Percentiles rank a stretch among this genome's conserved stretches.
These are phyloP conservation scores for Chrysanthemum makinoi DNA, from an alignment of 129 eudicot species.

Conservation along the genomic window DNA sequence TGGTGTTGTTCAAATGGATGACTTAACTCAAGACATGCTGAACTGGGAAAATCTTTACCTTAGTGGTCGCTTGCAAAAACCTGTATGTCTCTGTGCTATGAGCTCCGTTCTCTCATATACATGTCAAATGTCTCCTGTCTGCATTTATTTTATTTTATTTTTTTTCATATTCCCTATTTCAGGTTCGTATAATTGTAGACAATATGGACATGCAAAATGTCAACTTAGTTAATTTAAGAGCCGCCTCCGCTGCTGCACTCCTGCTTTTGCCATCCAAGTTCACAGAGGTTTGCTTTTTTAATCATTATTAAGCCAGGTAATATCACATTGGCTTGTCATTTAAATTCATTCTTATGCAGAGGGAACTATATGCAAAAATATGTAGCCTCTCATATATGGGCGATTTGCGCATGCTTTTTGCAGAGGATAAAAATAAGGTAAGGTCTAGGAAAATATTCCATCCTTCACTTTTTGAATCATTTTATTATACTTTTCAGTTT, in stretches of 20 bases:
- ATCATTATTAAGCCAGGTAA: slow-evolving; percentile 18
- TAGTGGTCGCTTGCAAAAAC: slow-evolving; percentile 94
- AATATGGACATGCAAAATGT: slow-evolving; percentile 43
- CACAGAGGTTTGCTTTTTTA: slow-evolving; percentile 62
- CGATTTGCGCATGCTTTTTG: slow-evolving; percentile 92
- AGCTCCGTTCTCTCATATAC: background rate
- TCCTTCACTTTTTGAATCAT: background rate
- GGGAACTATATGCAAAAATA: slow-evolving; percentile 76
- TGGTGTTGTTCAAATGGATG: slow-evolving; percentile 75
- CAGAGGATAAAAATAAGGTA: slow-evolving; percentile 94
- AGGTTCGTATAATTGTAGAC: slow-evolving; percentile 73
- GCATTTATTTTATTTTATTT: background rate
- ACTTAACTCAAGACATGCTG: slow-evolving; percentile 58
- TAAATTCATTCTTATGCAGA: slow-evolving; percentile 44
- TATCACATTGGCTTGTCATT: background rate
- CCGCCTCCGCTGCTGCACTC: slow-evolving; percentile 90
- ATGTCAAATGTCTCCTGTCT: background rate
- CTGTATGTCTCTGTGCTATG: slow-evolving; percentile 50
- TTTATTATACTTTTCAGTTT: background rate
- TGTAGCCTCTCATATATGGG: slow-evolving; percentile 93
- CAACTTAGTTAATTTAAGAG: slow-evolving; percentile 71
- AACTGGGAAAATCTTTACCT: slow-evolving; percentile 83
- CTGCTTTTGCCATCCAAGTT: slow-evolving; percentile 82
- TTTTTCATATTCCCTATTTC: background rate
- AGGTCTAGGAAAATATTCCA: background rate